Evolutionary conservation across 2,329 filamentous ascomycete genomes (phyloP), one percentile per base, ranked within the genome.

Genomic region (Botryosphaeria dothidea): DNA sequence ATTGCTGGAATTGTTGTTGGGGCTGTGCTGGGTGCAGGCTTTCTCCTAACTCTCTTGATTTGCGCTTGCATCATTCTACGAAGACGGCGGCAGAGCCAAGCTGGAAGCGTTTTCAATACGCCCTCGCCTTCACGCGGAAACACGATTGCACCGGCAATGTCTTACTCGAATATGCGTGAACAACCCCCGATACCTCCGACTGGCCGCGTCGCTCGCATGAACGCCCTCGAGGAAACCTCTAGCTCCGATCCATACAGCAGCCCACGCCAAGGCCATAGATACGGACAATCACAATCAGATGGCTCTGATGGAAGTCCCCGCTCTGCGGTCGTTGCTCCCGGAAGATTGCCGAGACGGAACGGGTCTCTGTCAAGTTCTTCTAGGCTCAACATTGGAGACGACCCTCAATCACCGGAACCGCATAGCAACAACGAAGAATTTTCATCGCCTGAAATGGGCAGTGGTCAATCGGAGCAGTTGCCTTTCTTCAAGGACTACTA

Each of bases 401-500:
- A 91, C 2, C 93, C 93, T 6, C 85, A 83, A 43, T 86, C 85
- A 11, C 70, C 68, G 31, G 63, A 76, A 73, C 34, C 71, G 73
- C 36, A 69, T 21, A 54, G 56, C 15, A 38, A 69, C 41, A 71
- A 83, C 74, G 66, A 93, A 86, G 75, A 89, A 83, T 89, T 92
- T 78, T 97, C 93, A 3, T 97, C 93, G 3, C 92, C 92, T 0
- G 91, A 91, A 71, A 80, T 94, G 67, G 87, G 89, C 25, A 97
- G 93, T 71, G 92, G 94, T 66, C 93, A 97, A 75, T 98, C 94
- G 0, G 95, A 99, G 78, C 95, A 98, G 77, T 82, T 99, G 62
- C 90, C 92, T 3, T 97, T 93, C 74, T 99, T 99, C 87, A 97
- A 97, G 75, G 95, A 99, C 77, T 99, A 99, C 79, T 99, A 99